Conservation (phyloP, 1,284 basidiomycete genomes). For the Puccinia sorghi region DNA sequence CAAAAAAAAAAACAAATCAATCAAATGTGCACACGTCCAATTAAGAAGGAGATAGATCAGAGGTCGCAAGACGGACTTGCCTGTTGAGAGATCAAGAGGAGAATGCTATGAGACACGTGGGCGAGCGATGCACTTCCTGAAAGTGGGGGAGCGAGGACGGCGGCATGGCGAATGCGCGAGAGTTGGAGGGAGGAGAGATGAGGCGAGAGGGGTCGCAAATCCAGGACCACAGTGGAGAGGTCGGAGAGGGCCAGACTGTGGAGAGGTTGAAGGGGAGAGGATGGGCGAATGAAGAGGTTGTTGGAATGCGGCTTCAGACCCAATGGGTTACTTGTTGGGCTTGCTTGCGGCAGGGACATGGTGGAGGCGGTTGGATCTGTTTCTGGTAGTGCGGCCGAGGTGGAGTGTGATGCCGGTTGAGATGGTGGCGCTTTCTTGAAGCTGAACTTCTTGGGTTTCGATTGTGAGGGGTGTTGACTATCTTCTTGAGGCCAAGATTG, state of each 20-base stretch:
- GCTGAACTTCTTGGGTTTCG: constrained; percentile 23
- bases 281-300: constrained; percentile 28
- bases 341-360: not conserved
- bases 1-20: not conserved
- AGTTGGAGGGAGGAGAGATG: constrained; percentile 28
- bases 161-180: constrained; percentile 1
- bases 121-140: not conserved
- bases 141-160: constrained; percentile 14
- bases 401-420: not conserved
- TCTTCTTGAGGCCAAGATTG: not conserved
- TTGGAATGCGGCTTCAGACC: not conserved
- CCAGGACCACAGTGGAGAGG: constrained; percentile 15
- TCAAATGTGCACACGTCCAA: not conserved
- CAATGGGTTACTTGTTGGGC: not conserved
- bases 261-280: not conserved
- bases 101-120: constrained; percentile 8
- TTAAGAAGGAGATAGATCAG: no score
- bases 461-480: not conserved
- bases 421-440: not conserved
- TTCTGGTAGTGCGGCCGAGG: not conserved
- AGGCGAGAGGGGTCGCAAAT: not conserved
- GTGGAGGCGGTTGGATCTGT: no score
- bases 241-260: constrained; percentile 24
- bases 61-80: not conserved
- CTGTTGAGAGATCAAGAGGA: constrained; percentile 15